Evolutionary conservation across 495 filamentous ascomycete genomes (phyloP).

Genomic region (Daldinia decipiens): DNA sequence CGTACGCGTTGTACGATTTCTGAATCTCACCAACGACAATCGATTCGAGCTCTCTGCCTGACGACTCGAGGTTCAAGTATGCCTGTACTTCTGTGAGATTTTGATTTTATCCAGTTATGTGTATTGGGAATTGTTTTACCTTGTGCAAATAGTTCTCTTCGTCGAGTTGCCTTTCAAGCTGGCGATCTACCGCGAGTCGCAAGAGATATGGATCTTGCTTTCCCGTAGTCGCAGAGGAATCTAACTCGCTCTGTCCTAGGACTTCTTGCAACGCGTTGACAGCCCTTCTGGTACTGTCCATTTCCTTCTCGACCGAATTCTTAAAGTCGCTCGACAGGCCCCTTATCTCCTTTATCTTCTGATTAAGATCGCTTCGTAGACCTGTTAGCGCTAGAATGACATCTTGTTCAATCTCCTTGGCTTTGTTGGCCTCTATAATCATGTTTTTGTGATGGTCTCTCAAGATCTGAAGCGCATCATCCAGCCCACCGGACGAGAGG

Average conservation of each 20-base stretch:
- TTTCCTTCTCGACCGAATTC: slow-evolving; percentile 84
- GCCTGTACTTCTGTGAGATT: slow-evolving; percentile 67
- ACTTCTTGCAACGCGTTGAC: slow-evolving; percentile 83
- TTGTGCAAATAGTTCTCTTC: slow-evolving; percentile 97
- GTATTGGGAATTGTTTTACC: slow-evolving; percentile 58
- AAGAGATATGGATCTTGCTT: slow-evolving; percentile 93
- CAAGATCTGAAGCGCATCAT: slow-evolving; percentile 84
- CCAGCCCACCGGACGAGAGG: slow-evolving; percentile 79
- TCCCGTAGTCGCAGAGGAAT: slow-evolving; percentile 76
- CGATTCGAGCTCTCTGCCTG: slow-evolving; percentile 91
- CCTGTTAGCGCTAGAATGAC: slow-evolving; percentile 88
- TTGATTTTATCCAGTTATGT: background rate
- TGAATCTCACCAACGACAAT: slow-evolving; percentile 98
- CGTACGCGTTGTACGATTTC: slow-evolving; percentile 93
- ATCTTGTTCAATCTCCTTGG: slow-evolving; percentile 87
- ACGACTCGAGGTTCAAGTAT: slow-evolving; percentile 92
- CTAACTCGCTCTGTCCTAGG: slow-evolving; percentile 78
- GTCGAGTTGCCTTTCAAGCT: slow-evolving; percentile 90
- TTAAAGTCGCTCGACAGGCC: slow-evolving; percentile 92
- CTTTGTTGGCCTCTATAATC: slow-evolving; percentile 86
- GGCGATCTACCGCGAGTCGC: slow-evolving; percentile 82
- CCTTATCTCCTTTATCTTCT: slow-evolving; percentile 99
- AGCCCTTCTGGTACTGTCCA: slow-evolving; percentile 72
- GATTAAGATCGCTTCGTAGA: slow-evolving; percentile 84
- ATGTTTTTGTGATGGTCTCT: slow-evolving; percentile 83